Evolutionary conservation across 257 asterid genomes (phyloP).

Genomic region (Petunia axillaris): DNA sequence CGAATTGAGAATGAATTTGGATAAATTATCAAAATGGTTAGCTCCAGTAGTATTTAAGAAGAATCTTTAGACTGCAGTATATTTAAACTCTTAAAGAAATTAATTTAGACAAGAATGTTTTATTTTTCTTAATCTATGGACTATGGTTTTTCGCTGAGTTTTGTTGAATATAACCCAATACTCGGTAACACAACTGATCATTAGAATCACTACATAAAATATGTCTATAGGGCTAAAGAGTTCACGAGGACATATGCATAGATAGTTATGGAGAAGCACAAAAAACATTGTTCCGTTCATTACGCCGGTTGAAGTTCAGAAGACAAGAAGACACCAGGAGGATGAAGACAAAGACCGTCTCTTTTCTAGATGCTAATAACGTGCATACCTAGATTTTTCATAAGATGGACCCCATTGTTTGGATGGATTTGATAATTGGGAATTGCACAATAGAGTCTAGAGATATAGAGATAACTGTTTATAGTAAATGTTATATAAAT

Average conservation of each 20-base stretch:
- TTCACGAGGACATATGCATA: slow-evolving; percentile 35
- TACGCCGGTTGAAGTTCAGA: slow-evolving; percentile 33
- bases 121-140: too few relatives aligned
- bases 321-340: neutral
- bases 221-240: slow-evolving; percentile 32
- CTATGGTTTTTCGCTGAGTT: too few relatives aligned
- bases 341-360: neutral
- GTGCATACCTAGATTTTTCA: slow-evolving; percentile 16
- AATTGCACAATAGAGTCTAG: neutral
- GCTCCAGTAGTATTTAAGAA: too few relatives aligned
- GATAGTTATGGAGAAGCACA: slow-evolving; percentile 20
- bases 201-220: neutral
- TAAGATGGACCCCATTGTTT: slow-evolving; percentile 13
- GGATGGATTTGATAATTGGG: slow-evolving; percentile 15
- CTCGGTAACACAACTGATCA: neutral
- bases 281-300: slow-evolving; percentile 41
- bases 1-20: too few relatives aligned
- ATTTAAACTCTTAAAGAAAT: too few relatives aligned
- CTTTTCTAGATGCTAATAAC: slow-evolving; percentile 24
- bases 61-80: too few relatives aligned
- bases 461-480: neutral
- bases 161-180: neutral
- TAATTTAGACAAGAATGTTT: too few relatives aligned
- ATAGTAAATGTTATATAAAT: too few relatives aligned
- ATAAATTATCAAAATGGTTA: too few relatives aligned